Evolutionary conservation across 179 eudicot genomes (phyloP), one percentile per base, ranked within the genome.

Genomic region (Heliamphora pulchella): DNA sequence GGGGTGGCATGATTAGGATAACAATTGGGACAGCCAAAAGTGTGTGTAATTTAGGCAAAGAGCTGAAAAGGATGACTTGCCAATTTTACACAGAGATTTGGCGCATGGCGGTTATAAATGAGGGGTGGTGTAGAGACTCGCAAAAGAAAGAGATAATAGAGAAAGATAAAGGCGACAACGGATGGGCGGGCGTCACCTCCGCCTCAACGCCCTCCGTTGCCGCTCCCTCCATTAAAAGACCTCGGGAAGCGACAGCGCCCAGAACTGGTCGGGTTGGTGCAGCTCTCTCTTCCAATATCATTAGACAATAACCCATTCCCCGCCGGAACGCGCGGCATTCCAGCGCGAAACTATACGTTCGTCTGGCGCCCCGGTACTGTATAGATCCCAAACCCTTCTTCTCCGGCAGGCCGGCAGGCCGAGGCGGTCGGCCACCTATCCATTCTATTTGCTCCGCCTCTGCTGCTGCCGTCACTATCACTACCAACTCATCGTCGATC

Each of bases 391-490:
- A 20, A 58, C 3, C 63, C 59, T 4, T 72, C 48, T 17, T 50
- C 17, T 8, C n/a, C n/a, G n/a, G n/a, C n/a, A n/a, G n/a, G n/a
- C 5, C 17, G 71, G 76, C 46, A 51, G 57, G 74, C 76, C 57
- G 74, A 62, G 84, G 81, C 71, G 84, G 84, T 18, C 8, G 47
- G 4, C 8, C 39, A 31, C 65, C 48, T 13, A 7, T 11, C 47
- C 10, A 31, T 31, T 43, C 9, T 9, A 6, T 44, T 43, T 44
- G 51, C 55, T 71, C 81, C 78, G 71, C 78, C 82, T 8, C 78
- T 44, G 71, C 66, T 74, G 55, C 80, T 65, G 43, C 57, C 47
- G 41, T 39, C 63, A 41, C 61, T 54, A 63, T 51, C 44, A 15
- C 57, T 43, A 7, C 8, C 43, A 17, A n/a, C 6, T 47, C 11